A percentile compares a stretch with the other conserved stretches of the same genome.
Conservation (phyloP, 148 eudicot genomes). For the Camellia japonica region DNA sequence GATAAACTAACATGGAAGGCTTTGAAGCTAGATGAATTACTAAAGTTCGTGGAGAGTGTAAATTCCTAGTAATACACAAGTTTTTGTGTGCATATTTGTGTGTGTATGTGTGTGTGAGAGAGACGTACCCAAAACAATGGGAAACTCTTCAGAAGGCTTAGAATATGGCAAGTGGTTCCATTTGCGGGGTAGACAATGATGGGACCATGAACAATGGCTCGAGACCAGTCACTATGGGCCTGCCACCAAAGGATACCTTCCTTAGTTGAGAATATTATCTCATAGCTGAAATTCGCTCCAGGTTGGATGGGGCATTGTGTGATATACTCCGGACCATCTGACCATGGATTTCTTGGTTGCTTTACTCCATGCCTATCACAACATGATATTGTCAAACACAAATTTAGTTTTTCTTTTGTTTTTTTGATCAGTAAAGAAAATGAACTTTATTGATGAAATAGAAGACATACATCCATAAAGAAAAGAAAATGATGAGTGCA, state of each 20-base stretch:
- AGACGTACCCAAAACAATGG: background rate
- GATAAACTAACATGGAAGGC: too few species aligned
- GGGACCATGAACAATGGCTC: background rate
- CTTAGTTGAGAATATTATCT: background rate
- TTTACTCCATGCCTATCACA: background rate
- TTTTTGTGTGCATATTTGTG: too few species aligned
- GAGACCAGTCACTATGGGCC: background rate
- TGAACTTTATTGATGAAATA: too few species aligned
- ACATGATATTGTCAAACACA: background rate
- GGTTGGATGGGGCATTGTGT: background rate
- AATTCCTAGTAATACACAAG: too few species aligned
- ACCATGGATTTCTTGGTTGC: constrained; percentile 1
- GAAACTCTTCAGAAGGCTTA: background rate
- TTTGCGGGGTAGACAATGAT: background rate
- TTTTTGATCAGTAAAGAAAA: too few species aligned
- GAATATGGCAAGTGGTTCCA: background rate
- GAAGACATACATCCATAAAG: too few species aligned
- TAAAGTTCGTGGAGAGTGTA: too few species aligned
- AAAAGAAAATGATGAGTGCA: too few species aligned
- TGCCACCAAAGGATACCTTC: background rate
- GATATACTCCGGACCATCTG: background rate
- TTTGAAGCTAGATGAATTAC: too few species aligned
- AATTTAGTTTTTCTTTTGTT: background rate
- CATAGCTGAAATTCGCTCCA: background rate
- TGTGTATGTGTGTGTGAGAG: too few species aligned